phyloP scores from a whole-genome alignment of 768 basidiomycete genomes.

The Leucocoprinus sp. region DNA sequence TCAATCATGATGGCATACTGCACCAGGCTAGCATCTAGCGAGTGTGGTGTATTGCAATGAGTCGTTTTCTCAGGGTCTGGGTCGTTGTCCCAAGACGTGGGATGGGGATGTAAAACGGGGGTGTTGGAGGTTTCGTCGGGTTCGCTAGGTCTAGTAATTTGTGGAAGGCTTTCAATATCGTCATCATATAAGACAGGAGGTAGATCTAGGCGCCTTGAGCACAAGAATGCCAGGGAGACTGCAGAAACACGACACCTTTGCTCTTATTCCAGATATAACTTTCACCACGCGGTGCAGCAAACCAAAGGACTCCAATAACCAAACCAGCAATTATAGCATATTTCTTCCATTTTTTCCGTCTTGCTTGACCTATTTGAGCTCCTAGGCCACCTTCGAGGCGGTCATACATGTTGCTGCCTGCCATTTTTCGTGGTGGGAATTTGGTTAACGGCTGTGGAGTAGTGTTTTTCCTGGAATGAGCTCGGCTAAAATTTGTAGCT shows the following conservation, averaged over 20 bases:
- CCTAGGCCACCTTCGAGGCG: conserved; percentile 57
- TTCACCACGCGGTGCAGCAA: conserved; percentile 48
- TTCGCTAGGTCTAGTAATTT: conserved; percentile 5
- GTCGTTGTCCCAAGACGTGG: conserved; percentile 63
- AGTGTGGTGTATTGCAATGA: conserved; percentile 55
- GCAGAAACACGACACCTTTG: conserved; percentile 18
- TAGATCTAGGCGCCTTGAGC: conserved; percentile 1
- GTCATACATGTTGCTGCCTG: conserved; percentile 35
- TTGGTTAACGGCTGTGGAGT: not conserved
- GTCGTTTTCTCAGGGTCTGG: conserved; percentile 67
- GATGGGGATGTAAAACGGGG: conserved; percentile 24
- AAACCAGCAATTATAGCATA: conserved; percentile 50
- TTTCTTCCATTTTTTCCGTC: conserved; percentile 54
- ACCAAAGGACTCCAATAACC: conserved; percentile 54
- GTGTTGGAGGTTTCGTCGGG: conserved; percentile 12
- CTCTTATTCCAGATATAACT: conserved; percentile 13
- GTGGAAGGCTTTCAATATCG: conserved; percentile 1
- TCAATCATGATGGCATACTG: conserved; percentile 98
- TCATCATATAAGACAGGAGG: conserved; percentile 2
- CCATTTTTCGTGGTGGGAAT: conserved; percentile 3
- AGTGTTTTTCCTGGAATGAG: not conserved
- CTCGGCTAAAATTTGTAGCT: not conserved
- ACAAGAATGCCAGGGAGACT: conserved; percentile 10
- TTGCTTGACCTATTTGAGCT: conserved; percentile 25
- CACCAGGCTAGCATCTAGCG: conserved; percentile 47